Base-by-base conservation (phyloP, 805 yeast species). In the Osmozyma mogii region DNA sequence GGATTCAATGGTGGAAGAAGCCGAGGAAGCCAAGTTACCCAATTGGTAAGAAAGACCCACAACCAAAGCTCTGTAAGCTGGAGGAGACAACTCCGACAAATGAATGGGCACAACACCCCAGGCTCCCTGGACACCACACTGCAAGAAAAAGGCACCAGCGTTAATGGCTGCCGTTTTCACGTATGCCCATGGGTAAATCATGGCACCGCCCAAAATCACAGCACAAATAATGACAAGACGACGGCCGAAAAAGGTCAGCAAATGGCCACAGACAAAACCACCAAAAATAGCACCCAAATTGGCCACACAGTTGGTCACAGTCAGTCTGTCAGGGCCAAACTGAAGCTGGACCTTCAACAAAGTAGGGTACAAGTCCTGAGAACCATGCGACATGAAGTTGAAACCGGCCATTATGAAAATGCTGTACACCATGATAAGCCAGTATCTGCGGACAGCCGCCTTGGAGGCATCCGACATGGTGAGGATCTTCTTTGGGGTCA, bases 51-150 rank as follows among this genome's bases (percentile, higher is more conserved):
- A 62, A 19, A 68, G 65, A 48, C 84, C 84, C 24, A 72, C 68
- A 30, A 75, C 71, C 36, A 78, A 72, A 6, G 83, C 65, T 52
- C 78, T 64, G 56, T 70, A 74, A 36, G 71, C 73, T 13, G 78
- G 76, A 34, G 78, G 78, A 23, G 79, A 65, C 37, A 78, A 59
- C 51, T 75, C 82, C 3, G 75, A 61, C 31, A 77, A 55, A 50
- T 75, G 79, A 34, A 74, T 62, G 31, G 83, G 83, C 31, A 70
- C 61, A 24, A 74, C 75, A 43, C 83, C 83, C 78, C 80, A 77
- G 16, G 77, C 74, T 44, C 83, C 83, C 54, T 75, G 81, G 30
- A 77, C 81, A 36, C 68, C 71, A 46, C 70, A 70, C 46, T 75
- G 82, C 35, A 75, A 52, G 55, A 72, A 74, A 49, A 75, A 75